Conservation (phyloP, 768 basidiomycete genomes). For the Naematelia aurantialba region DNA sequence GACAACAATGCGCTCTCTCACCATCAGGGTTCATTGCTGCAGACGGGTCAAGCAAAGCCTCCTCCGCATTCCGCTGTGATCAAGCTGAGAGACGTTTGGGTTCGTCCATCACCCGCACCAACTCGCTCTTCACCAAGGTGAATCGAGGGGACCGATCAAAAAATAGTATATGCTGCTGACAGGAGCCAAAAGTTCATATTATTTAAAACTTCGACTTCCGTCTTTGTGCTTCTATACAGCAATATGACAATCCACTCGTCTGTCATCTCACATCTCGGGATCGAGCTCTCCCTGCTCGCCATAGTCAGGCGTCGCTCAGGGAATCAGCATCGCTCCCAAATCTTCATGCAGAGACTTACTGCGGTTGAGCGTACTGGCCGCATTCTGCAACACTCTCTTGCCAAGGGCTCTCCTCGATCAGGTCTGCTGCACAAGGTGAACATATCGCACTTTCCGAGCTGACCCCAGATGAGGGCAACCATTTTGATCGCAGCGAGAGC, state of each 20-base stretch:
- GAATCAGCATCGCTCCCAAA: constrained; percentile 34
- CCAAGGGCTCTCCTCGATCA: not conserved
- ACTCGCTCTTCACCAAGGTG: too few relatives aligned
- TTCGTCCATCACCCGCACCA: too few relatives aligned
- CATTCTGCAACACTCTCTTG: not conserved
- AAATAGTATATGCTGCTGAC: too few relatives aligned
- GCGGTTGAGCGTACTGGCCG: constrained; percentile 21
- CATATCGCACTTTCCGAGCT: not conserved
- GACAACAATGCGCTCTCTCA: not conserved
- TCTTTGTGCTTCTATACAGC: not conserved
- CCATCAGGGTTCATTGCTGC: not conserved
- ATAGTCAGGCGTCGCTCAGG: constrained; percentile 19
- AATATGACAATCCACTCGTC: constrained; percentile 16
- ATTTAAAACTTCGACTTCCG: too few relatives aligned
- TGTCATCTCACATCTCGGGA: constrained; percentile 19
- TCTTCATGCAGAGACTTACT: constrained; percentile 26
- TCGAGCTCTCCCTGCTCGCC: constrained; percentile 23
- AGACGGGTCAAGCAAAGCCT: not conserved
- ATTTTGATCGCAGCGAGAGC: constrained; percentile 15
- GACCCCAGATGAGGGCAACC: constrained; percentile 7
- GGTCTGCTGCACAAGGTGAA: not conserved
- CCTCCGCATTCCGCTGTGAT: too few relatives aligned
- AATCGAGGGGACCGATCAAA: too few relatives aligned
- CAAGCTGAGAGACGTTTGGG: too few relatives aligned
- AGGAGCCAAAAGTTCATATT: too few relatives aligned